These are phyloP conservation scores for Didymella lethalis DNA, from an alignment of 2,329 filamentous ascomycete genomes.

Conservation along the genomic window DNA sequence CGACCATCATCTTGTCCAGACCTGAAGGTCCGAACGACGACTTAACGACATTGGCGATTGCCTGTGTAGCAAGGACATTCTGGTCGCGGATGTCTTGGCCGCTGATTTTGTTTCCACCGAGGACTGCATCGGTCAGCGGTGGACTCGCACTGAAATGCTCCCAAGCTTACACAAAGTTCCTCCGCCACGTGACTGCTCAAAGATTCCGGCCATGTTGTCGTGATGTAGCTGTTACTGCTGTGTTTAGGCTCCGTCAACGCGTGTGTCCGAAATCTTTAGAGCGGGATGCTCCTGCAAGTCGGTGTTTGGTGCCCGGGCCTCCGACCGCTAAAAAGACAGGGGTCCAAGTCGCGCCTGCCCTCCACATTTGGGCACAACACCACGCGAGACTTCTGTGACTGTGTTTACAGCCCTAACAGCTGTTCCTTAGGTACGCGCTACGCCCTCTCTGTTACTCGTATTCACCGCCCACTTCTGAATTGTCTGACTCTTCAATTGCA, in stretches of 20 bases:
- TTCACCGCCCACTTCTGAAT: slow-evolving; percentile 8
- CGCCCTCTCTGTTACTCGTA: slow-evolving; percentile 8
- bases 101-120: slow-evolving; percentile 97
- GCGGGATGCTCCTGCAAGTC: slow-evolving; percentile 32
- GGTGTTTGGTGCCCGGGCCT: slow-evolving; percentile 35
- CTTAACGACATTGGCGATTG: slow-evolving; percentile 98
- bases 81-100: slow-evolving; percentile 96
- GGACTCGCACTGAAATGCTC: slow-evolving; percentile 6
- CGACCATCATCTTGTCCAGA: slow-evolving; percentile 99
- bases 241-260: slow-evolving; percentile 43
- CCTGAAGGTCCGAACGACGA: slow-evolving; percentile 97
- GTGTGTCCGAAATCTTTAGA: slow-evolving; percentile 38
- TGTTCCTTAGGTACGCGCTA: slow-evolving; percentile 19
- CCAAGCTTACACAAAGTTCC: slow-evolving; percentile 81
- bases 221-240: slow-evolving; percentile 40
- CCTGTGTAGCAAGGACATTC: slow-evolving; percentile 95
- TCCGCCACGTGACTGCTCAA: slow-evolving; percentile 89
- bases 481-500: slow-evolving; percentile 35
- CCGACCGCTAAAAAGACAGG: slow-evolving; percentile 24
- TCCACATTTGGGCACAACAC: slow-evolving; percentile 36
- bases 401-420: slow-evolving; percentile 20
- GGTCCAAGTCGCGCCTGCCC: slow-evolving; percentile 35
- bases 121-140: slow-evolving; percentile 62
- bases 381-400: slow-evolving; percentile 37
- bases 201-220: slow-evolving; percentile 85